Conservation (phyloP, 306 rosid genomes). For the Quercus engelmannii region DNA sequence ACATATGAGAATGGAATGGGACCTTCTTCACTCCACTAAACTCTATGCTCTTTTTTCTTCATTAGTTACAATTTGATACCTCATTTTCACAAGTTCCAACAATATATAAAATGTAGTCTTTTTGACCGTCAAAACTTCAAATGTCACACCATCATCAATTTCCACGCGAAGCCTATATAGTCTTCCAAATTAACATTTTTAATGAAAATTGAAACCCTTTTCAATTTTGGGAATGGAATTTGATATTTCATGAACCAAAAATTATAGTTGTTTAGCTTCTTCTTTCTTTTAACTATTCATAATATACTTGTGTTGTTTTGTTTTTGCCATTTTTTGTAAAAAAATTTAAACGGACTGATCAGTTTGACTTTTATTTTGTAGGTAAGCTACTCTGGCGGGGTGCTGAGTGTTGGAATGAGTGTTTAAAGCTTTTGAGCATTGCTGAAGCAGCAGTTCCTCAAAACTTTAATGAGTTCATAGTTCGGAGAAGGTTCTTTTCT, state of each 20-base stretch:
- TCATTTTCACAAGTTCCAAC: constrained; percentile 2
- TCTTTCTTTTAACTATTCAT: too few relatives aligned
- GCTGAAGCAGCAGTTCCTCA: constrained; percentile 60
- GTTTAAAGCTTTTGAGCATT: constrained; percentile 60
- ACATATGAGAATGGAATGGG: too few relatives aligned
- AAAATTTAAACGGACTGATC: neutral
- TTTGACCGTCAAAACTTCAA: too few relatives aligned
- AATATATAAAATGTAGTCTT: too few relatives aligned
- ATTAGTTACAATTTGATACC: neutral
- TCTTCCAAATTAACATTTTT: too few relatives aligned
- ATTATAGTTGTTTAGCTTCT: too few relatives aligned
- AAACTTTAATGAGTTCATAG: constrained; percentile 26
- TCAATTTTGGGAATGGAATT: too few relatives aligned
- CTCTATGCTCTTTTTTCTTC: neutral
- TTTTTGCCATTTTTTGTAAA: neutral
- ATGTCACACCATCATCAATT: too few relatives aligned
- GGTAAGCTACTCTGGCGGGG: constrained; percentile 80
- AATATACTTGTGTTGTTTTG: too few relatives aligned
- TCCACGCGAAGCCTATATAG: too few relatives aligned
- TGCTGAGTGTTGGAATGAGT: constrained; percentile 85
- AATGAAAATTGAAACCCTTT: too few relatives aligned
- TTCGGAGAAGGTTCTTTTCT: constrained; percentile 56
- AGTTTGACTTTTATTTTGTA: constrained; percentile 13
- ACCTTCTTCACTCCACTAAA: constrained; percentile 2
- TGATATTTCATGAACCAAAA: too few relatives aligned